Base-by-base conservation (phyloP, 2,329 filamentous ascomycete genomes). In the Aspergillus ibericus region DNA sequence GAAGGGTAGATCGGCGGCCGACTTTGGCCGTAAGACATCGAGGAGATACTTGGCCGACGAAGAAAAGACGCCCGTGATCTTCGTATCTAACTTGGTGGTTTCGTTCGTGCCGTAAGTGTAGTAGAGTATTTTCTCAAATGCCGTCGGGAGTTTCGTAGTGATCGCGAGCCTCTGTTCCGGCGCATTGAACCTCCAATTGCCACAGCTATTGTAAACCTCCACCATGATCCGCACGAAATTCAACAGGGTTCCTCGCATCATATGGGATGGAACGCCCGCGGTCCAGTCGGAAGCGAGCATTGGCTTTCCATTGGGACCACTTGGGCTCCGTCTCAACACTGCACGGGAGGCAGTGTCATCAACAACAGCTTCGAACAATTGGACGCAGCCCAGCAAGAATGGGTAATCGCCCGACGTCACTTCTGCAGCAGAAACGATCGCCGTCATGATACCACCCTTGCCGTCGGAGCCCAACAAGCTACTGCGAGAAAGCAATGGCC, bases 401-500 rank as follows among this genome's bases (percentile, higher is more conserved):
- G 89, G 85, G 66, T 92, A 96, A 54, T 88, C 85, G 53, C 89
- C 89, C 4, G 84, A 83, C 2, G 90, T 85, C 57, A 96, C 83
- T 70, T 99, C 95, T 3, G 92, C 85, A 22, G 86, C 88, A n/a
- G 90, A 90, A 2, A 96, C 85, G 53, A 98, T 87, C 51, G 86
- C 86, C 38, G 88, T 85, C 60, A 99, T 82, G 60, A 89, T 88
- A 10, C 92, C 91, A 13, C 88, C 88, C 62, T 88, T 88, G 9
- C 90, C 88, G 64, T 92, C 88, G 5, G 87, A 85, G 65, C 90
- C 89, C 47, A 99, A 81, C 16, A 99, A 80, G 62, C 88, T 86
- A 72, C 91, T 96, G 58, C 91, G 87, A 3, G 88, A 86, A 67
- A 99, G 83, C 72, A 93, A 91, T 3, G 93, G 92, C 93, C 95